Base-by-base conservation (phyloP, 352 stramenopile genomes). In the Phytopythium chamaehyphon region DNA sequence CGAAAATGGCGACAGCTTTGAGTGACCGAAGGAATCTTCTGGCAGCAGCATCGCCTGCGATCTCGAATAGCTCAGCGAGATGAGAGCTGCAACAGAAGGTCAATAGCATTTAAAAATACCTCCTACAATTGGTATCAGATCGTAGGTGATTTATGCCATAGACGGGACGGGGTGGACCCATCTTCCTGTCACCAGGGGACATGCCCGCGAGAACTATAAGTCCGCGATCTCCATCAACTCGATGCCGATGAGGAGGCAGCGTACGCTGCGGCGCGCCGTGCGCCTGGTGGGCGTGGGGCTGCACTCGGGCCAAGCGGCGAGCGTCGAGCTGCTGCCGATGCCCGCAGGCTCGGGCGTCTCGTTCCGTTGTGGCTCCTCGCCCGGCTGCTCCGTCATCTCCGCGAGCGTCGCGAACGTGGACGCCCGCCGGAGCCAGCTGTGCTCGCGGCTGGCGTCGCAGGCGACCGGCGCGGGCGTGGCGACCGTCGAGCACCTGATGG, bases 401-500 rank as follows among this genome's bases (percentile, higher is more conserved):
- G 76, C 69, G 16, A 46, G 57, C 10, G 65, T 79, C 24, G 40
- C 54, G 1, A 64, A 75, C 19, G 61, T 88, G 9, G 61, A 84
- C 33, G 59, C 57, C 49, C 53, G 54, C 47, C 64, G 59, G 40
- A 76, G 70, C 40, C 66, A 81, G 54, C 55, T 90, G 35, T 90
- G 79, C 64, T 85, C 79, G 9, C 72, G 78, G 28, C 62, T 90
- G 24, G 22, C 46, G 6, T 51, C 57, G 10, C 37, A 0, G 31
- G 55, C 6, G 39, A 35, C 40, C 1, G 46, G 19, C 38, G 35
- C 33, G 31, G 65, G 46, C 22, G 57, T 88, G 5, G 74, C 66
- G 0, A 91, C 80, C 10, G 36, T 71, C n/a, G 80, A 91, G 52
- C 80, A 91, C 38, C 37, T 91, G 10, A 80, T 91, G 73, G 73